These are phyloP conservation scores for Dryadomyces quercivorus DNA, from an alignment of 2,329 filamentous ascomycete species.

Conservation along the genomic window DNA sequence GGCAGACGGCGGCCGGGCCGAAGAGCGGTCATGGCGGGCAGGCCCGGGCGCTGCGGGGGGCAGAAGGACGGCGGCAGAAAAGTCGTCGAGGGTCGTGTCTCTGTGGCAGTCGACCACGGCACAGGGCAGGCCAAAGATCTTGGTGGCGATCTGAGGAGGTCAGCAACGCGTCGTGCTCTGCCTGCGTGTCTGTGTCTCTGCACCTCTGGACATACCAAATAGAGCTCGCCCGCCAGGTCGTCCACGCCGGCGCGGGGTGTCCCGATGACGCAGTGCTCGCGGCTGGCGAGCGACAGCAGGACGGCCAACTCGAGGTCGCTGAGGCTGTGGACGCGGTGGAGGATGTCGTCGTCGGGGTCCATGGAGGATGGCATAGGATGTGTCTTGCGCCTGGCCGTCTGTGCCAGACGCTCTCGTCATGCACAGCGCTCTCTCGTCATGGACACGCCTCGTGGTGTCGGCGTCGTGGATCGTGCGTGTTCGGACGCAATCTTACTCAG, in stretches of 20 bases:
- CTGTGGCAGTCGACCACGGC: constrained; percentile 61
- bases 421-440: neutral
- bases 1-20: neutral
- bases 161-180: neutral
- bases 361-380: neutral
- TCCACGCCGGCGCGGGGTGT: constrained; percentile 50
- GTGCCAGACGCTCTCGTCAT: neutral
- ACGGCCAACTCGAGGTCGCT: constrained; percentile 81
- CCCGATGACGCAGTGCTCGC: constrained; percentile 83
- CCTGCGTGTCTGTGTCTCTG: no score
- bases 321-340: constrained; percentile 62
- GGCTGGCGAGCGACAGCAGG: constrained; percentile 66
- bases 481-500: neutral
- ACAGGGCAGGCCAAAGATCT: constrained; percentile 61
- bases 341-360: constrained; percentile 32
- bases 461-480: neutral
- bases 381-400: neutral
- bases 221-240: constrained; percentile 61
- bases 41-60: no score
- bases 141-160: constrained; percentile 43
- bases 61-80: constrained; percentile 57
- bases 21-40: neutral
- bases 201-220: constrained; percentile 46
- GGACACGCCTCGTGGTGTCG: neutral
- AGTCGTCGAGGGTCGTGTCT: constrained; percentile 67